Evolutionary conservation across 2,329 filamentous ascomycete species (phyloP).

Genomic region (Macrophomina phaseolina): DNA sequence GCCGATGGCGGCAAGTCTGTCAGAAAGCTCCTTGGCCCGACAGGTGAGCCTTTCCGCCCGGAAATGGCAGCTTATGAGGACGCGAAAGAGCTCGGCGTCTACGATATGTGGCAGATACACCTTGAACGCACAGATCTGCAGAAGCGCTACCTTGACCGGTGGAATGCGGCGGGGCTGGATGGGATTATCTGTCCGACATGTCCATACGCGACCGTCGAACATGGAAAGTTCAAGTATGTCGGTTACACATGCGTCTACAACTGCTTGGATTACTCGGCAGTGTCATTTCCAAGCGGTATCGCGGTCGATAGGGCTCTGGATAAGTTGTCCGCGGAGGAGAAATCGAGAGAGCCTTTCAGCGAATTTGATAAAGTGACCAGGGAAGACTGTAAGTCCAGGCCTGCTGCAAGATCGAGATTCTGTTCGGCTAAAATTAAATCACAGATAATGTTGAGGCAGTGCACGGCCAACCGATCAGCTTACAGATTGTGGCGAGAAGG

Average conservation of each 20-base stretch:
- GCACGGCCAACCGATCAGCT: conserved; percentile 51
- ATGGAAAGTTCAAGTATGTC: conserved; percentile 39
- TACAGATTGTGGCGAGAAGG: conserved; percentile 49
- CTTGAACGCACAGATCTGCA: conserved; percentile 51
- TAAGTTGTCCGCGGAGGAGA: conserved; percentile 47
- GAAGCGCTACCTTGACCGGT: conserved; percentile 53
- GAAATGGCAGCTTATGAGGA: conserved; percentile 55
- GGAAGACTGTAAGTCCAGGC: conserved; percentile 46
- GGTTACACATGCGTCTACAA: conserved; percentile 57
- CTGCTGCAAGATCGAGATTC: neutral
- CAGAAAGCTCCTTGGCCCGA: conserved; percentile 46
- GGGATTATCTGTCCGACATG: conserved; percentile 50
- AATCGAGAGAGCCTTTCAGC: conserved; percentile 29
- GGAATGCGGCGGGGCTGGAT: conserved; percentile 50
- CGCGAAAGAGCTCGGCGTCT: conserved; percentile 51
- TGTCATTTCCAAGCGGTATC: conserved; percentile 51
- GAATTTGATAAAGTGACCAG: conserved; percentile 34
- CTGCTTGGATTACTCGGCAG: conserved; percentile 53
- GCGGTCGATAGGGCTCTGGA: conserved; percentile 28
- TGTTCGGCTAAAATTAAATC: neutral
- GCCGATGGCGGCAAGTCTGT: conserved; percentile 59
- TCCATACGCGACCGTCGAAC: conserved; percentile 32
- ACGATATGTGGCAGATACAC: conserved; percentile 58
- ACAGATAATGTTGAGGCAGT: conserved; percentile 47
- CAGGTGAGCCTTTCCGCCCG: conserved; percentile 53